A percentile compares a stretch with the other conserved stretches of the same genome.
Evolutionary conservation across 1,284 basidiomycete species (phyloP).

Genomic region (Boletellus deceptivus): DNA sequence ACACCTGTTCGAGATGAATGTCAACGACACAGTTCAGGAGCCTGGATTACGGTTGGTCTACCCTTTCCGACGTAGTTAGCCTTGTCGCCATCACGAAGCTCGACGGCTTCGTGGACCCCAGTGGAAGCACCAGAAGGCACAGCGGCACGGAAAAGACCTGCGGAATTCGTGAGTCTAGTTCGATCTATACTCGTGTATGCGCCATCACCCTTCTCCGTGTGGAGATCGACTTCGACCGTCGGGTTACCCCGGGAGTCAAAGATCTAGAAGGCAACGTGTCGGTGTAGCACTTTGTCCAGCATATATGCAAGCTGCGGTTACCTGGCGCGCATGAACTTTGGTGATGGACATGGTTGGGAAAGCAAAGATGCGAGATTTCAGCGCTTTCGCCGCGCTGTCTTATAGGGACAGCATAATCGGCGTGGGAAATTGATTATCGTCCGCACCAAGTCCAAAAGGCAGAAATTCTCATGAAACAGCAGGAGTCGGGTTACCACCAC

Average conservation of each 20-base stretch:
- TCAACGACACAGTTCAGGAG: background rate
- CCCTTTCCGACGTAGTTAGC: slow-evolving; percentile 94
- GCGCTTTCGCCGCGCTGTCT: slow-evolving; percentile 10
- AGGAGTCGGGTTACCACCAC: background rate
- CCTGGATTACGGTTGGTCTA: slow-evolving; percentile 31
- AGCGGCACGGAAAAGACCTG: slow-evolving; percentile 91
- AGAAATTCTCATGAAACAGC: slow-evolving; percentile 12
- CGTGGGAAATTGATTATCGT: slow-evolving; percentile 36
- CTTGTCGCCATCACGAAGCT: slow-evolving; percentile 98
- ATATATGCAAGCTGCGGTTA: slow-evolving; percentile 34
- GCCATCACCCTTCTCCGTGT: slow-evolving; percentile 78
- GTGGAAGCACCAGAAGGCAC: slow-evolving; percentile 99
- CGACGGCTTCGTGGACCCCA: slow-evolving; percentile 97
- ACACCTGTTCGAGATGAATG: slow-evolving; percentile 61
- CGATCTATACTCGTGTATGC: slow-evolving; percentile 1
- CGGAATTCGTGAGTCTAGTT: slow-evolving; percentile 7
- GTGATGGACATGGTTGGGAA: slow-evolving; percentile 75
- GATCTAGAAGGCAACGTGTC: slow-evolving; percentile 57
- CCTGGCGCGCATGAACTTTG: slow-evolving; percentile 88
- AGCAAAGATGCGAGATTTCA: slow-evolving; percentile 22
- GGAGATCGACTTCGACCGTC: slow-evolving; percentile 92
- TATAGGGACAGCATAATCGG: slow-evolving; percentile 22
- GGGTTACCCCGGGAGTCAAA: slow-evolving; percentile 97
- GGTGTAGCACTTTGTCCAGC: slow-evolving; percentile 7
- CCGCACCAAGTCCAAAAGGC: slow-evolving; percentile 4